A percentile compares a stretch with the other conserved stretches of the same genome.
These are phyloP conservation scores for Fusarium illudens DNA, from an alignment of 2,329 filamentous ascomycete species.

Conservation along the genomic window DNA sequence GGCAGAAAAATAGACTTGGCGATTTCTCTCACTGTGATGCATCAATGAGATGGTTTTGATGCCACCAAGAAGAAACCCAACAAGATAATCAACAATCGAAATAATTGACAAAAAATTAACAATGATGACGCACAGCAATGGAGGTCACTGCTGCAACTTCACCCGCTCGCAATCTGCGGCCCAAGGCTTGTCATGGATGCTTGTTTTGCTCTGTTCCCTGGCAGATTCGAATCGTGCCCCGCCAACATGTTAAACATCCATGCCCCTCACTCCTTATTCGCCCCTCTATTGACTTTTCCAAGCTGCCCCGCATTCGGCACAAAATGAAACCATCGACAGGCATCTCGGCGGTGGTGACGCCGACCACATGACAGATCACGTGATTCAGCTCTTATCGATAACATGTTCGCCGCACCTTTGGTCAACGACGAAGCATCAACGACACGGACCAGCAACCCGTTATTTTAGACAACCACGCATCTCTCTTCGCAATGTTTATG, in stretches of 20 bases:
- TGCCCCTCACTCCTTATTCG: constrained; percentile 39
- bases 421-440: constrained; percentile 38
- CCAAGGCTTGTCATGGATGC: constrained; percentile 31
- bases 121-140: constrained; percentile 36
- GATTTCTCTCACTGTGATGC: constrained; percentile 29
- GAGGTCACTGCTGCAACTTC: constrained; percentile 33
- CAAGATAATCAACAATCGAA: constrained; percentile 10
- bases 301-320: constrained; percentile 35
- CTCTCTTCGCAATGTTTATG: constrained; percentile 35
- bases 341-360: constrained; percentile 15
- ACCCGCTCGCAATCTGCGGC: constrained; percentile 21
- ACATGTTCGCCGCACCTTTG: constrained; percentile 24
- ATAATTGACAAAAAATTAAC: constrained; percentile 9
- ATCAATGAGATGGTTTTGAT: constrained; percentile 24
- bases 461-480: constrained; percentile 24
- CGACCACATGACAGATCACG: constrained; percentile 29
- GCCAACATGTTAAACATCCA: constrained; percentile 31
- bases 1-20: constrained; percentile 32
- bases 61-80: constrained; percentile 19
- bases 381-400: constrained; percentile 37
- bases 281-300: constrained; percentile 34
- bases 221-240: constrained; percentile 29
- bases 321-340: constrained; percentile 4
- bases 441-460: constrained; percentile 29
- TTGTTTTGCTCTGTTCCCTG: constrained; percentile 28